Evolutionary conservation across 768 basidiomycete species (phyloP), one percentile per base, ranked within the genome.

Genomic region (Agrocybe pediades): DNA sequence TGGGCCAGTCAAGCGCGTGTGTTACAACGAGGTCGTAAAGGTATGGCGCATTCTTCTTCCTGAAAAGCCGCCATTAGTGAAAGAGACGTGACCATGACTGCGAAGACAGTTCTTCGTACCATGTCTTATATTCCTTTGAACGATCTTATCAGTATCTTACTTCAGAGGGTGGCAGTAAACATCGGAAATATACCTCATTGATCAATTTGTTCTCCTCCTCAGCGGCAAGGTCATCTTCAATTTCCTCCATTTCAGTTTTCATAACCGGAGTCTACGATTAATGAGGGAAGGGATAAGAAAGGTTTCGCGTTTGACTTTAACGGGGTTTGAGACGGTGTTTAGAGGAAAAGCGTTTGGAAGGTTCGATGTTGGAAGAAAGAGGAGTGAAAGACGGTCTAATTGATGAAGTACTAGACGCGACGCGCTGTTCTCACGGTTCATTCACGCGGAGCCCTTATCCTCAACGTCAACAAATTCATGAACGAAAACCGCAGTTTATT

Each of bases 41-140:
- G 74, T 96, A 98, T 11, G 95, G 96, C 49, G 95, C 93, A 73
- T 95, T 96, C 76, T 94, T 94, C 80, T 94, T 94, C 91, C 91
- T 94, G 68, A 45, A 46, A 40, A 54, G 42, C 45, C 42, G 39
- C 21, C 27, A n/a, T 52, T 40, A 51, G 53, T 41, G 20, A n/a
- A 20, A 33, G 27, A 29, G n/a, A 23, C 26, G 9, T 17, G 39
- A 33, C 42, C 9, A 46, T 9, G 41, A 19, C 11, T 25, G 13
- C 29, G n/a, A 11, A 20, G 29, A 20, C 21, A 15, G 11, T 23
- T 33, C 26, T 54, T 43, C 65, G 62, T 62, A 89, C 90, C 90
- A 92, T 60, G 84, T 90, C 72, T 92, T 92, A 67, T 92, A 92
- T 69, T 92, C 90, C 88, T 92, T 16, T 16, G 54, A 20, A 19